Evolutionary conservation across 768 basidiomycete genomes (phyloP).

Genomic region (Trametes villosa): DNA sequence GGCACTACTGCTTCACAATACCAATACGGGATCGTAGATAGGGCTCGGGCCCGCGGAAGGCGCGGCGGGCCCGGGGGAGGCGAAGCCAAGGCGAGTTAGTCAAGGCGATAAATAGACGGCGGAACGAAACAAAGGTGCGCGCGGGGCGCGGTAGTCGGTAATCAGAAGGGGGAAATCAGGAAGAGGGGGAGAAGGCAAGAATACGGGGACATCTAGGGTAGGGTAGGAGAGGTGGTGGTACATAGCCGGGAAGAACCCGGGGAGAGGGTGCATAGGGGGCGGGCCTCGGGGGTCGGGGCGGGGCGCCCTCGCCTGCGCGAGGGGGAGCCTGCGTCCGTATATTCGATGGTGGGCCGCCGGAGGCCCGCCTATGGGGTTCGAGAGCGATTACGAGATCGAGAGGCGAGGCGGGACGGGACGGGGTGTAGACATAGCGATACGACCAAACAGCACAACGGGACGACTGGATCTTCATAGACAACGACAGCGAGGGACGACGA

Average conservation of each 20-base stretch:
- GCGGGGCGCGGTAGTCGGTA: neutral
- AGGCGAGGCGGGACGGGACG: neutral
- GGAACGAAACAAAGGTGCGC: neutral
- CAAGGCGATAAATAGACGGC: conserved; percentile 21
- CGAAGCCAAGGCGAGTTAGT: conserved; percentile 17
- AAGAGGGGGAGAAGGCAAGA: conserved; percentile 11
- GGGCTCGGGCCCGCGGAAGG: neutral
- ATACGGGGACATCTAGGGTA: conserved; percentile 18
- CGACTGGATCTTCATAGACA: conserved; percentile 18
- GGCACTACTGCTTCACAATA: conserved; percentile 15
- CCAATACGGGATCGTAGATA: neutral
- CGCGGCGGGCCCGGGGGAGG: neutral
- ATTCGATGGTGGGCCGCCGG: conserved; percentile 7
- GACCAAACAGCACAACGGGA: conserved; percentile 14
- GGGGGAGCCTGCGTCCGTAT: neutral
- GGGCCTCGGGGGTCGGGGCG: conserved; percentile 9
- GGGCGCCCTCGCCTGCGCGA: conserved; percentile 18
- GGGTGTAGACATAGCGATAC: conserved; percentile 23
- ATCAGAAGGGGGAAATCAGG: neutral
- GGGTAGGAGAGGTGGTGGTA: conserved; percentile 9
- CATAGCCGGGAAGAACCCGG: conserved; percentile 4
- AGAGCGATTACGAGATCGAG: neutral
- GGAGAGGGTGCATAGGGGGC: conserved; percentile 18
- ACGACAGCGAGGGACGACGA: conserved; percentile 14
- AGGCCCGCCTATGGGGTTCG: conserved; percentile 1